Conservation (phyloP, 257 asterid genomes). For the Ehretia macrophylla region DNA sequence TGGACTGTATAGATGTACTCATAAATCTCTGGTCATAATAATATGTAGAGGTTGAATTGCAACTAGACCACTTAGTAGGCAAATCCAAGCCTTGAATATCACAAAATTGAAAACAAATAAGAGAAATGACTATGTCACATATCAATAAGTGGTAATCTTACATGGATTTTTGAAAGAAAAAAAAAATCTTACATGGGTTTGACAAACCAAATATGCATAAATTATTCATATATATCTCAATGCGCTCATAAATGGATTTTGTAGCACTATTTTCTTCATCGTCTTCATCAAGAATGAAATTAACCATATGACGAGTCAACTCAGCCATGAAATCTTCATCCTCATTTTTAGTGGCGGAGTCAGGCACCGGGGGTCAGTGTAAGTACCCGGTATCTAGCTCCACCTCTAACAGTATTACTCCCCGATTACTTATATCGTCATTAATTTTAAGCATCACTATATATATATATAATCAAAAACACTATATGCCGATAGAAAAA, state of each 20-base stretch:
- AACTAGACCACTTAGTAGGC: slow-evolving; percentile 13
- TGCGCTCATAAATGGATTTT: not conserved
- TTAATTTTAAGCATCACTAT: no score
- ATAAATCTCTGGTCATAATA: slow-evolving; percentile 10
- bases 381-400: no score
- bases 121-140: not conserved
- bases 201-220: no score
- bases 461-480: no score
- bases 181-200: no score
- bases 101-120: not conserved
- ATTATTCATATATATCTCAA: not conserved
- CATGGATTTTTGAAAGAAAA: no score
- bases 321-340: slow-evolving; percentile 61
- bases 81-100: slow-evolving; percentile 1
- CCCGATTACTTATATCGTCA: no score
- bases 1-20: slow-evolving; percentile 10
- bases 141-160: not conserved
- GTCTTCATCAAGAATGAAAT: slow-evolving; percentile 67
- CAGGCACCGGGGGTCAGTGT: no score
- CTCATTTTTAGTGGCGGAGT: no score
- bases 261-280: slow-evolving; percentile 25
- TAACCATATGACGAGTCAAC: slow-evolving; percentile 82
- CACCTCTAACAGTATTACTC: no score
- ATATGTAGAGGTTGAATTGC: slow-evolving; percentile 11
- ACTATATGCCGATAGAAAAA: no score